Base-by-base conservation (phyloP, 306 rosid genomes). In the Calophaca sinica region DNA sequence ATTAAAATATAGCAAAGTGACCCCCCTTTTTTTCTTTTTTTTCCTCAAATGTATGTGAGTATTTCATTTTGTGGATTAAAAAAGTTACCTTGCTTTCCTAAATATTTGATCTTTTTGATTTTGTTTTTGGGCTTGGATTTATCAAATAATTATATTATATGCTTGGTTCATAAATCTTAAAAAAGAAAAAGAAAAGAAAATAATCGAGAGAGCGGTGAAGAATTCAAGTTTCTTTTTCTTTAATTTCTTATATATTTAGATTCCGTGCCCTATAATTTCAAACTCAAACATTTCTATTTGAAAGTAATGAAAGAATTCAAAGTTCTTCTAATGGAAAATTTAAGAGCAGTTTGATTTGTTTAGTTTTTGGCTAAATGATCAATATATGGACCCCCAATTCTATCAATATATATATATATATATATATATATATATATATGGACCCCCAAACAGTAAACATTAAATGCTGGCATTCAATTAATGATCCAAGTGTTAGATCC, bases 1-100 rank as follows among this genome's bases (percentile, higher is more conserved):
- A 58, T 78, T 60, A 53, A 45, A 65, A 59, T 59, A 70, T 72
- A 59, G 81, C 31, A 65, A 68, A 63, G 76, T 69, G 42, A 57
- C 15, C 2, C 32, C 38, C 48, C 31, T 42, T 55, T 48, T 38
- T 58, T 38, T 52, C 42, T 7, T 32, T 54, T 28, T 5, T 36
- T 38, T 39, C 41, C 12, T 9, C 11, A 31, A 48, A 26, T 73
- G 82, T 80, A 66, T 69, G 78, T 80, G 73, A 70, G 79, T 80
- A 66, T 41, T 78, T 73, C 38, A 63, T 71, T 71, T 82, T 88
- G 96, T 92, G 89, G 82, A 87, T 85, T 85, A 85, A 77, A 82
- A 62, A 72, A 35, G 49, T 62, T 39, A 67, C 36, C 51, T 46
- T 39, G 61, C 33, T 67, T 62, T 49, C 6, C 26, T 32, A 57